These are phyloP conservation scores for Stachybotrys elegans DNA, from an alignment of 2,329 filamentous ascomycete genomes.

Conservation along the genomic window DNA sequence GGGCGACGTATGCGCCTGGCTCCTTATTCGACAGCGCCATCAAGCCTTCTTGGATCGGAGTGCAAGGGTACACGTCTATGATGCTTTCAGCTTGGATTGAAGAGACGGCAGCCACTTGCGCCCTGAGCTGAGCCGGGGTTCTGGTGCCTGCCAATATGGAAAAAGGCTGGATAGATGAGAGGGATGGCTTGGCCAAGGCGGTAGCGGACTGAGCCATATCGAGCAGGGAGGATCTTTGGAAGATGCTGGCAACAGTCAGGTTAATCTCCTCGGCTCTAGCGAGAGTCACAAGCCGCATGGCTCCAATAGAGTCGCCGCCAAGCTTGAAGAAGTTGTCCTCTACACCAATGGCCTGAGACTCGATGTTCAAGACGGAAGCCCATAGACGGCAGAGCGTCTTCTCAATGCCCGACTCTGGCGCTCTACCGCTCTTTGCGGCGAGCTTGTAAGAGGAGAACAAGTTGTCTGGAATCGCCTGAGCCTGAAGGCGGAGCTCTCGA, in stretches of 20 bases:
- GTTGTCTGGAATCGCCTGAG: constrained; percentile 2
- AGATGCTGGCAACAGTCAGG: constrained; percentile 40
- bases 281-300: constrained; percentile 33
- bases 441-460: constrained; percentile 4
- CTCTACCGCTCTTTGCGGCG: constrained; percentile 5
- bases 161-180: constrained; percentile 4
- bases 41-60: constrained; percentile 15
- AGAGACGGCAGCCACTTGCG: neutral
- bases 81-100: neutral
- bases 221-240: constrained; percentile 19
- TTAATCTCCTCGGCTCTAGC: constrained; percentile 30
- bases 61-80: constrained; percentile 14
- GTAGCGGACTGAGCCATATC: constrained; percentile 15
- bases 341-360: constrained; percentile 19
- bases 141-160: constrained; percentile 6
- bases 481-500: constrained; percentile 5
- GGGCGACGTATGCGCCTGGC: constrained; percentile 14
- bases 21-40: constrained; percentile 14
- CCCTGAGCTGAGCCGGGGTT: neutral
- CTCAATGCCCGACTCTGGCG: constrained; percentile 1
- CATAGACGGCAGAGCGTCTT: constrained; percentile 1
- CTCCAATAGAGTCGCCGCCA: constrained; percentile 39
- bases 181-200: constrained; percentile 5
- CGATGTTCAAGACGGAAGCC: constrained; percentile 3
- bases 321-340: constrained; percentile 41